A percentile compares a stretch with the other conserved stretches of the same genome.
These are phyloP conservation scores for Camelina neglecta DNA, from an alignment of 345 rosid species.

Conservation along the genomic window DNA sequence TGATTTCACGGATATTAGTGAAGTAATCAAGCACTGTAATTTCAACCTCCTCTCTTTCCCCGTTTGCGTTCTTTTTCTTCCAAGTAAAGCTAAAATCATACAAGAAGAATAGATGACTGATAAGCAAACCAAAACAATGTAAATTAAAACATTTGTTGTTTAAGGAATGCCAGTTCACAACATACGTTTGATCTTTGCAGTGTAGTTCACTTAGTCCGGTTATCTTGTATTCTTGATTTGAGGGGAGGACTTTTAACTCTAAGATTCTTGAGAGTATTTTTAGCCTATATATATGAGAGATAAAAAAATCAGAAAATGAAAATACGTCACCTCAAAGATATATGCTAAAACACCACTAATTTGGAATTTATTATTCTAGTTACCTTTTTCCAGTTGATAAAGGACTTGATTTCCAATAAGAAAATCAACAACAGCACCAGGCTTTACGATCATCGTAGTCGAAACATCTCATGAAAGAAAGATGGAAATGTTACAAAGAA, in stretches of 20 bases:
- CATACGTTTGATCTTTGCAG: constrained; percentile 47
- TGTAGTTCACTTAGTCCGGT: constrained; percentile 24
- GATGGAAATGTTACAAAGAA: constrained; percentile 8
- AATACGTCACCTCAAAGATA: constrained; percentile 7
- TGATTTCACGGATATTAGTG: constrained; percentile 55
- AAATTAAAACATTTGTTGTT: no score
- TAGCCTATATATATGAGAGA: constrained; percentile 53
- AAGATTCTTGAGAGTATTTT: constrained; percentile 52
- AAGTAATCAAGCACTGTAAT: constrained; percentile 74
- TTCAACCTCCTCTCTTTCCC: constrained; percentile 53
- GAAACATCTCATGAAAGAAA: constrained; percentile 25
- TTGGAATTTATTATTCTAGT: not conserved
- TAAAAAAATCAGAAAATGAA: not conserved
- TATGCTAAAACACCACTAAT: not conserved
- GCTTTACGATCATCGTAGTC: constrained; percentile 24
- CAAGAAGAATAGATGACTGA: not conserved
- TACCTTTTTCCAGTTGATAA: constrained; percentile 37
- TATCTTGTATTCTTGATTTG: constrained; percentile 67
- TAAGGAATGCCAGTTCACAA: not conserved
- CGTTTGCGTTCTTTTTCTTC: constrained; percentile 50
- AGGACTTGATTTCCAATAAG: constrained; percentile 12
- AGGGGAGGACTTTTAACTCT: constrained; percentile 56
- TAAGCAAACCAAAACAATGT: no score
- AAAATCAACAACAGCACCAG: constrained; percentile 37
- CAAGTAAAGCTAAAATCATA: constrained; percentile 59